Evolutionary conservation across 495 filamentous ascomycete species (phyloP).

Genomic region (Collariella sp.): DNA sequence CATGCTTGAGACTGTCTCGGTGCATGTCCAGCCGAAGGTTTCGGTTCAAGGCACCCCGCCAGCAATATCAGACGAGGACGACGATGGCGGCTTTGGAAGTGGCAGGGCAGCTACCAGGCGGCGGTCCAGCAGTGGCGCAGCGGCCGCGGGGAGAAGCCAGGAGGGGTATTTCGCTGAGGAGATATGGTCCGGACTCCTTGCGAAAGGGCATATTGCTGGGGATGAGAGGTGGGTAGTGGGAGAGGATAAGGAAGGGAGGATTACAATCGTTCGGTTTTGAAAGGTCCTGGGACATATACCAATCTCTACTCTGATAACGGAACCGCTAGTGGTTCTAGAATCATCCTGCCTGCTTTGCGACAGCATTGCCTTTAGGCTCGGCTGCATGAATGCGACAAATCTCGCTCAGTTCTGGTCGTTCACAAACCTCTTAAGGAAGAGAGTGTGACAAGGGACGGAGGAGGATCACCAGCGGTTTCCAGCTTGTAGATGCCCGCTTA

Average conservation of each 20-base stretch:
- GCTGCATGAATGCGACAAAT: too few relatives aligned
- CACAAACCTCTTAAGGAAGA: too few relatives aligned
- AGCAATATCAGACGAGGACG: background rate
- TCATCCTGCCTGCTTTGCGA: too few relatives aligned
- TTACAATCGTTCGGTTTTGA: conserved; percentile 50
- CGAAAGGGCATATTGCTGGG: conserved; percentile 49
- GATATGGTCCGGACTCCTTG: conserved; percentile 45
- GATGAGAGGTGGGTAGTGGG: conserved; percentile 58
- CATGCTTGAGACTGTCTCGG: conserved; percentile 34
- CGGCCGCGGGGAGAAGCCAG: conserved; percentile 17
- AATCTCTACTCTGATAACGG: too few relatives aligned
- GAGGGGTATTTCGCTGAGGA: conserved; percentile 36
- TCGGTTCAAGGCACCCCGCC: conserved; percentile 10
- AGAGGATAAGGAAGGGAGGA: conserved; percentile 43
- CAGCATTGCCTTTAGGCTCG: too few relatives aligned
- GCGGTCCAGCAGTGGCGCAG: conserved; percentile 2
- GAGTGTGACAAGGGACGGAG: too few relatives aligned
- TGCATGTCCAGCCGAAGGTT: conserved; percentile 21
- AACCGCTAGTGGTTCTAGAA: too few relatives aligned
- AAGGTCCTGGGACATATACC: too few relatives aligned
- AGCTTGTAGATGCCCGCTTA: too few relatives aligned
- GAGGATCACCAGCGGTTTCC: too few relatives aligned
- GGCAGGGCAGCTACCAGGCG: background rate
- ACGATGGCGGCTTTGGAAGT: background rate
- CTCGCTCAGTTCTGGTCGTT: too few relatives aligned